These are phyloP conservation scores for Amanita jacksonii DNA, from an alignment of 768 basidiomycete genomes.

Conservation along the genomic window DNA sequence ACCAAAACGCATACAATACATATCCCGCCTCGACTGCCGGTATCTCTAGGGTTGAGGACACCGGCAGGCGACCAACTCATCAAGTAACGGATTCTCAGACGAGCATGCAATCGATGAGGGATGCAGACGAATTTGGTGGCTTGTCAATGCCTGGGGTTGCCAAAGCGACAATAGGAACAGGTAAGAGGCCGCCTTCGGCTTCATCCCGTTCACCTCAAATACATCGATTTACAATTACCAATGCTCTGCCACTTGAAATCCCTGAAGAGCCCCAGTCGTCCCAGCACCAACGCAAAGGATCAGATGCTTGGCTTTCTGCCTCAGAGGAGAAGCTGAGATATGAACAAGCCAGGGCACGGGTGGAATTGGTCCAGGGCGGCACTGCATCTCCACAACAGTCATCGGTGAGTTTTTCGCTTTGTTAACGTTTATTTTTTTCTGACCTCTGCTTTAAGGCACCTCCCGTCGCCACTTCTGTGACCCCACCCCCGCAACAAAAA, in stretches of 20 bases:
- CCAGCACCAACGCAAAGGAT: slow-evolving; percentile 8
- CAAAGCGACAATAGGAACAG: slow-evolving; percentile 4
- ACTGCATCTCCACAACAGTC: slow-evolving; percentile 22
- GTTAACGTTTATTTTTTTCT: slow-evolving; percentile 13
- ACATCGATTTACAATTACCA: slow-evolving; percentile 32
- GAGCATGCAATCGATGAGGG: not conserved
- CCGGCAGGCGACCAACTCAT: not conserved
- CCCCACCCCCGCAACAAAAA: slow-evolving; percentile 10
- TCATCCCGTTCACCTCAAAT: slow-evolving; percentile 17
- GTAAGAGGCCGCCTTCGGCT: slow-evolving; percentile 19
- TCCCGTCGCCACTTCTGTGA: slow-evolving; percentile 13
- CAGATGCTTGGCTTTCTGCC: slow-evolving; percentile 38
- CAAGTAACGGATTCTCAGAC: slow-evolving; percentile 5
- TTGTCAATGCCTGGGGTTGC: slow-evolving; percentile 9
- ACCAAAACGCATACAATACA: not conserved
- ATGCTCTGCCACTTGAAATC: slow-evolving; percentile 23
- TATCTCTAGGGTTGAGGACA: not conserved
- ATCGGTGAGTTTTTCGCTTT: slow-evolving; percentile 20
- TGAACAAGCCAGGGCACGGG: slow-evolving; percentile 52
- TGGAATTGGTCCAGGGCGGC: slow-evolving; percentile 42
- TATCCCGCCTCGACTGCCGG: not conserved
- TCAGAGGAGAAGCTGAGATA: slow-evolving; percentile 62
- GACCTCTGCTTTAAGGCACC: slow-evolving; percentile 9
- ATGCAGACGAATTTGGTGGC: slow-evolving; percentile 14
- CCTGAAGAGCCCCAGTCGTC: slow-evolving; percentile 16